phyloP scores from a whole-genome alignment of 2,329 filamentous ascomycete species.

The Scytalidium lignicola region DNA sequence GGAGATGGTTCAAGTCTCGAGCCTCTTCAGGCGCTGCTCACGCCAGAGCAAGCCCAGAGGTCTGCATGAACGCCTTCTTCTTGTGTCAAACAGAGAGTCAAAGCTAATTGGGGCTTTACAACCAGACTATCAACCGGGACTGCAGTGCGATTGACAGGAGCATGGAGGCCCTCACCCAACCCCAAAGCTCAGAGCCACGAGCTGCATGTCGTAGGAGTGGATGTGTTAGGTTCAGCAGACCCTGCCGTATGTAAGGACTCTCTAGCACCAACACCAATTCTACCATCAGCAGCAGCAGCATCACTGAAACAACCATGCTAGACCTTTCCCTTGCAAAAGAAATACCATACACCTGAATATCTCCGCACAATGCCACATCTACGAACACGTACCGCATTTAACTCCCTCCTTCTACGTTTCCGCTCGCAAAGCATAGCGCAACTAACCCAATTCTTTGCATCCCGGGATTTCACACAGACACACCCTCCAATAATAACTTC shows the following conservation, averaged over 20 bases:
- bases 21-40: conserved; percentile 56
- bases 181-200: conserved; percentile 72
- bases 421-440: conserved; percentile 74
- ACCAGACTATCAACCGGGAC: conserved; percentile 73
- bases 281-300: conserved; percentile 2
- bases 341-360: conserved; percentile 87
- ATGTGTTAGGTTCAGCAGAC: conserved; percentile 72
- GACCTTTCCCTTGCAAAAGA: conserved; percentile 93
- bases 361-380: conserved; percentile 85
- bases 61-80: conserved; percentile 8
- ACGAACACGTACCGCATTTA: conserved; percentile 73
- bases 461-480: conserved; percentile 69
- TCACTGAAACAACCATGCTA: conserved; percentile 34
- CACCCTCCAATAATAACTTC: conserved; percentile 94
- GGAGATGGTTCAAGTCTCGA: conserved; percentile 81
- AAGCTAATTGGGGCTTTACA: conserved; percentile 1
- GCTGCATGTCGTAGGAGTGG: conserved; percentile 66
- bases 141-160: conserved; percentile 71
- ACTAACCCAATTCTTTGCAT: conserved; percentile 70
- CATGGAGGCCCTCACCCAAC: conserved; percentile 66
- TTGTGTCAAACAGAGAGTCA: no score
- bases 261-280: conserved; percentile 1
- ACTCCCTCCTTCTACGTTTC: conserved; percentile 74
- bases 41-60: conserved; percentile 22
- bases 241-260: conserved; percentile 57